phyloP scores from a whole-genome alignment of 495 filamentous ascomycete genomes.

The Cryomyces minteri region DNA sequence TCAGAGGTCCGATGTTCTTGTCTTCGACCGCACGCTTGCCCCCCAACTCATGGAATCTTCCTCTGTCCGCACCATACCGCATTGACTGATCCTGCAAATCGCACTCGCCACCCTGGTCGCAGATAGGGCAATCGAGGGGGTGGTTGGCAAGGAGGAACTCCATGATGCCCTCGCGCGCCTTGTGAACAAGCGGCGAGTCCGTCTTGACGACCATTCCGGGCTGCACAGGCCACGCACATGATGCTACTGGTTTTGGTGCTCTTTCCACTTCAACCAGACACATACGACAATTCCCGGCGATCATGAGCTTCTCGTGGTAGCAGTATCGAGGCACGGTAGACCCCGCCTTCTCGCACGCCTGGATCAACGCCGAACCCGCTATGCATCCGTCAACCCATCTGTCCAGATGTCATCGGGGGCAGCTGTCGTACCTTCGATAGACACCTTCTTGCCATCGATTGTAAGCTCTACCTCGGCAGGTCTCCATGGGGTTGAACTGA shows the following conservation, averaged over 20 bases:
- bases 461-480: slow-evolving; percentile 87
- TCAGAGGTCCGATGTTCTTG: slow-evolving; percentile 96
- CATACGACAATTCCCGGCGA: slow-evolving; percentile 99
- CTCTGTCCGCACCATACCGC: slow-evolving; percentile 91
- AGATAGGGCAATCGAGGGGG: slow-evolving; percentile 90
- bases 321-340: slow-evolving; percentile 91
- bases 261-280: slow-evolving; percentile 95
- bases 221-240: slow-evolving; percentile 97
- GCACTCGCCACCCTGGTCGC: slow-evolving; percentile 96
- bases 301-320: slow-evolving; percentile 99
- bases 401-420: slow-evolving; percentile 14
- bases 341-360: slow-evolving; percentile 97
- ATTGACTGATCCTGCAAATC: slow-evolving; percentile 98
- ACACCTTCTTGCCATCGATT: slow-evolving; percentile 90
- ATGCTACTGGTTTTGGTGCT: slow-evolving; percentile 89
- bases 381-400: slow-evolving; percentile 11
- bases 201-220: slow-evolving; percentile 98
- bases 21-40: slow-evolving; percentile 97
- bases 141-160: slow-evolving; percentile 96
- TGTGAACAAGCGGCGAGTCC: slow-evolving; percentile 85
- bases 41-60: slow-evolving; percentile 83
- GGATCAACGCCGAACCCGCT: slow-evolving; percentile 88
- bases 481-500: slow-evolving; percentile 53
- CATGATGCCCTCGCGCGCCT: slow-evolving; percentile 96
- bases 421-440: slow-evolving; percentile 60